phyloP scores from a whole-genome alignment of 305 asterid species.

The Ruellia speciosa region DNA sequence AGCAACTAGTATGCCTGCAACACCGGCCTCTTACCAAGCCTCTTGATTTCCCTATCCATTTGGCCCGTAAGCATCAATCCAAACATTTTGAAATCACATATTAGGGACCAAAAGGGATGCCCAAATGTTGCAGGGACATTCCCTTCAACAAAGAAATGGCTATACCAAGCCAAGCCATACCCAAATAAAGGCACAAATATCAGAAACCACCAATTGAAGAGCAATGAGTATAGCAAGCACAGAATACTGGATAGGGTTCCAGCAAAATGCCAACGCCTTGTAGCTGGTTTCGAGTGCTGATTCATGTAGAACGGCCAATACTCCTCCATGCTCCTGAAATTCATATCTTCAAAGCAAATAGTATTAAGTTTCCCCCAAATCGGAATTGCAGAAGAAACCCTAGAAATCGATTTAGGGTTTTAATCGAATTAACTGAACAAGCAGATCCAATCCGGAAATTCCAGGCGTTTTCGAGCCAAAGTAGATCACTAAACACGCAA shows the following conservation, averaged over 20 bases:
- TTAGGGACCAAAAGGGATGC: conserved; percentile 84
- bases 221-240: conserved; percentile 53
- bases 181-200: conserved; percentile 67
- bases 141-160: conserved; percentile 90
- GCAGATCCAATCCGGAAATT: conserved; percentile 14
- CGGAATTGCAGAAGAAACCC: conserved; percentile 18
- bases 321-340: conserved; percentile 87
- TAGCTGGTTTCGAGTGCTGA: conserved; percentile 73
- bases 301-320: conserved; percentile 86
- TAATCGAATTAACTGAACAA: background rate
- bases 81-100: conserved; percentile 93
- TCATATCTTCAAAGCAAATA: conserved; percentile 34
- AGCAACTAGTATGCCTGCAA: conserved; percentile 48
- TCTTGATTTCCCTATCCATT: conserved; percentile 93
- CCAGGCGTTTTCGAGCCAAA: conserved; percentile 10
- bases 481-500: conserved; percentile 17
- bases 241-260: conserved; percentile 70
- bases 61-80: conserved; percentile 88
- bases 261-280: conserved; percentile 91
- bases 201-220: conserved; percentile 64
- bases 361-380: conserved; percentile 26
- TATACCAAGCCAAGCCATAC: conserved; percentile 84
- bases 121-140: conserved; percentile 86
- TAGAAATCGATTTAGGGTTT: conserved; percentile 6
- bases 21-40: conserved; percentile 93